Base-by-base conservation (phyloP, 1,284 basidiomycete species). In the Stygiomarasmius scandens region DNA sequence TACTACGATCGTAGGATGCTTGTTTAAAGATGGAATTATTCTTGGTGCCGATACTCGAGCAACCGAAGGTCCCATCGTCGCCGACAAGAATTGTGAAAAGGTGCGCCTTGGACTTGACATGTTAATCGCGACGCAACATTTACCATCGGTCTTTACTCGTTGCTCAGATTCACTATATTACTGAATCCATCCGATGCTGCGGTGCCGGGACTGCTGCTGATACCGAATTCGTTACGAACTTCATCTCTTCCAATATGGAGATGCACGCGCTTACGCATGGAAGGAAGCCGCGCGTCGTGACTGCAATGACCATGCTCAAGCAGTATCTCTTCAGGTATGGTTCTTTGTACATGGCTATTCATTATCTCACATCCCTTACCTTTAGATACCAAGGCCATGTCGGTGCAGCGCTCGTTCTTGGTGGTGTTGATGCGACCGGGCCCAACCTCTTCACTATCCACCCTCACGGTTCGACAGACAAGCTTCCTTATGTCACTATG, bases 41-140 rank as follows among this genome's bases (percentile, higher is more conserved):
- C 85, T 99, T 11, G 97, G 96, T 46, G 97, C 97, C 34, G 97
- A 99, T 75, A 99, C 97, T 0, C 84, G 96, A 67, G 95, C 96
- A 2, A 98, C 96, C 0, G 93, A 90, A 64, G 96, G 96, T 0
- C 86, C 89, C 22, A 98, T 99, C 65, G 95, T 99, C 14, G 96
- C 96, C 1, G 96, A 98, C 80, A 98, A 98, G 87, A 98, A 98
- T 77, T 99, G 96, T 74, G 96, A 98, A 80, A 99, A 99, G 90
- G 95, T 94, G 56, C 54, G 78, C 61, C 22, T 16, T 27, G 41
- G 29, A 27, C 20, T 11, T 48, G 32, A 20, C 34, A 29, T 52
- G 8, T 20, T 20, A 22, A 51, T 12, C n/a, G 29, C 12, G 4
- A n/a, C 43, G 29, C 16, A 41, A 36, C 1, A 19, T 14, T 53